Conservation (phyloP, 1,139 yeast genomes). For the Yamadazyma oceani region DNA sequence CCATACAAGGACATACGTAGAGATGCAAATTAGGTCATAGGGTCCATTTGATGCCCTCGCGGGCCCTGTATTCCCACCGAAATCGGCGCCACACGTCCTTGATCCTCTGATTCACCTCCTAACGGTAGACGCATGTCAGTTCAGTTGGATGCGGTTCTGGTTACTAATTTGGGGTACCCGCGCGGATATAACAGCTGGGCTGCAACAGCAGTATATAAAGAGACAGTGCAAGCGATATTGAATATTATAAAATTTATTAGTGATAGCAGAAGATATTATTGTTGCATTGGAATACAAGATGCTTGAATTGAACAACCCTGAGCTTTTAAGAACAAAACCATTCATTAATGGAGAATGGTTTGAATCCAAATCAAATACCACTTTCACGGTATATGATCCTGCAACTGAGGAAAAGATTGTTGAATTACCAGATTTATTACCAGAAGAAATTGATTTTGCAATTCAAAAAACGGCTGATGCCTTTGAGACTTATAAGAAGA, state of each 20-base stretch:
- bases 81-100: no score
- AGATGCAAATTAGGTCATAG: no score
- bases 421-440: conserved; percentile 56
- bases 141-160: background rate
- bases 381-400: conserved; percentile 73
- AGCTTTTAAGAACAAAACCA: conserved; percentile 57
- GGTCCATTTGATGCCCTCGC: no score
- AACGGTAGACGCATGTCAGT: no score
- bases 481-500: conserved; percentile 55
- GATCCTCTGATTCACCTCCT: no score
- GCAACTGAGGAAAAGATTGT: conserved; percentile 63
- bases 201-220: background rate
- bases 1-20: no score
- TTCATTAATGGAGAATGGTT: conserved; percentile 75
- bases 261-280: no score
- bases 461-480: conserved; percentile 62
- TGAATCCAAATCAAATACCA: conserved; percentile 45
- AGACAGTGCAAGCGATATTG: conserved; percentile 1
- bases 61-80: no score
- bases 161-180: conserved; percentile 8
- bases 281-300: no score
- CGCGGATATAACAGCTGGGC: conserved; percentile 10
- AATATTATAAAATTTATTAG: no score
- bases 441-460: conserved; percentile 57
- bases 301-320: conserved; percentile 46